Base-by-base conservation (phyloP, 208 protist genomes). In the Endotrypanum monterogeii region DNA sequence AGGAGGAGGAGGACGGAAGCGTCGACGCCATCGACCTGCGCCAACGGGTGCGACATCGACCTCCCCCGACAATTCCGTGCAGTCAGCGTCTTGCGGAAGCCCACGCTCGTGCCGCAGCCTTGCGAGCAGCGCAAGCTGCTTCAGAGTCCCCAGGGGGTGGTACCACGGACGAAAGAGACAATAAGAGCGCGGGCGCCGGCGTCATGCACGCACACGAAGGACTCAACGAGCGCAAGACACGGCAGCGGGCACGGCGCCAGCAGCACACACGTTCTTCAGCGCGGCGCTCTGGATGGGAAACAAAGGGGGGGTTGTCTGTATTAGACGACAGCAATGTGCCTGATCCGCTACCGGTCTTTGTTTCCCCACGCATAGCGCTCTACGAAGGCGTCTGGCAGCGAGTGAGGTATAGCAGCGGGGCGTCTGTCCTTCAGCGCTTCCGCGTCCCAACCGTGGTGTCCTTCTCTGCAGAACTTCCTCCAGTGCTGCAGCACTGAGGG, bases 21-120 rank as follows among this genome's bases (percentile, higher is more conserved):
- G 66, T 41, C 37, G 25, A 52, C 37, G 18, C 14, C 30, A 56
- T 76, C 23, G 82, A 80, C 37, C 60, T 84, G 37, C 82, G 79
- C 6, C 70, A 68, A 20, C 54, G 65, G 9, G 66, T 89, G 25
- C 86, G 87, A 20, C 79, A 81, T 18, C 80, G 90, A 2, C 78
- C 81, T 14, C 32, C 76, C 35, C 78, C 90, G 20, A 89, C 86
- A 14, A 94, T 94, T 63, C 80, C 90, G 28, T 76, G 84, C 30
- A 75, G 74, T 32, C 71, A 79, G 71, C 83, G 90, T 23, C 66
- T 94, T 2, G 74, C 54, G 2, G 79, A 82, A 44, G 88, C 90
- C 8, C 75, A 82, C 9, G 76, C 67, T 35, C 83, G 90, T 11
- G 89, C 85, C 2, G 66, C 66, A 23, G 81, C 83, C 1, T 78